Evolutionary conservation across 441 rosid genomes (phyloP).

Genomic region (Metrosideros polymorpha): DNA sequence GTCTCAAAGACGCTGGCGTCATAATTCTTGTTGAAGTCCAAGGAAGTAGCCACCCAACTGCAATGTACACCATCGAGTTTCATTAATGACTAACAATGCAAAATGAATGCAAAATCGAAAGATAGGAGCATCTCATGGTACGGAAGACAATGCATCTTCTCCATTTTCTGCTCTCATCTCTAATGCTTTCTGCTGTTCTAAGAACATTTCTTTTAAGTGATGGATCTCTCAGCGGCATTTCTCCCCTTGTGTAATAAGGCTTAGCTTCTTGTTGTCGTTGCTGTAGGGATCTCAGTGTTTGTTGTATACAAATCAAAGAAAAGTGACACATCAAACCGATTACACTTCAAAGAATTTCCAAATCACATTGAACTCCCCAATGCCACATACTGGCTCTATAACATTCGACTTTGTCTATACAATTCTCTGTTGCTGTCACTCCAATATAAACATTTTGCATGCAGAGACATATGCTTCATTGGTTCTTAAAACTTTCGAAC

Average conservation of each 20-base stretch:
- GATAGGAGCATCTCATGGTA: background rate
- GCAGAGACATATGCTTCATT: background rate
- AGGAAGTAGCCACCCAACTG: background rate
- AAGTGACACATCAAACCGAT: background rate
- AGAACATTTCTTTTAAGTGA: background rate
- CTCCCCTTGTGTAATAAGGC: background rate
- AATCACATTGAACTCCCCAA: background rate
- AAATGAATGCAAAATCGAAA: background rate
- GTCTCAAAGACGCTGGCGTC: background rate
- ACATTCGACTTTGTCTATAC: background rate
- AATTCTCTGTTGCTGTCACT: background rate
- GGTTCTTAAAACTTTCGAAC: background rate
- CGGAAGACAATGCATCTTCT: background rate
- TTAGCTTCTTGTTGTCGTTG: background rate
- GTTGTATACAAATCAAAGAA: background rate
- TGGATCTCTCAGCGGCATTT: background rate
- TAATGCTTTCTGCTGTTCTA: background rate
- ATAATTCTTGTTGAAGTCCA: background rate
- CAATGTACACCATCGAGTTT: background rate
- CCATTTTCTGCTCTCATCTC: background rate
- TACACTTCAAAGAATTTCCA: background rate
- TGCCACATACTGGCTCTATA: background rate
- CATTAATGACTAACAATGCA: background rate
- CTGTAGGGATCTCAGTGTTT: background rate
- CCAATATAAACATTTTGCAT: background rate